Evolutionary conservation across 768 basidiomycete genomes (phyloP), one percentile per base, ranked within the genome.

Genomic region (Gelatoporia subvermispora): DNA sequence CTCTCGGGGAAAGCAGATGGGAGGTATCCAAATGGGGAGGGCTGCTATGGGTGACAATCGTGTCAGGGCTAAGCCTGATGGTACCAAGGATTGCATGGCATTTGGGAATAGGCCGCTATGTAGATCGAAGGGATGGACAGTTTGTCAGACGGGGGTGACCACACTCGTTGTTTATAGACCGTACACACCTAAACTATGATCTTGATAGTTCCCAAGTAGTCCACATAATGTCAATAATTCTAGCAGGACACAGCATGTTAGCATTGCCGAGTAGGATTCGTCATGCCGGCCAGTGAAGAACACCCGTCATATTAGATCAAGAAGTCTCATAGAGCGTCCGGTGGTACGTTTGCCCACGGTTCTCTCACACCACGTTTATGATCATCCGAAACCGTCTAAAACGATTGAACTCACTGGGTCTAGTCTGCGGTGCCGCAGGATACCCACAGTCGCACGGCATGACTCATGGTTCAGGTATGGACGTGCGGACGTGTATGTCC

Each of bases 271-370:
- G 28, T 5, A 31, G 5, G 28, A 13, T 7, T 31, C 28, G 28
- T 31, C 28, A 31, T 31, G 13, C 5, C 28, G 28, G n/a, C n/a
- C 28, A 31, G 5, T 31, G 36, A 47, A 42, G 11, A 16, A 37
- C n/a, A 51, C 46, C 37, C 36, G 77, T 91, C 88, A 90, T 84
- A 90, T 91, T 91, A 91, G 88, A 91, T 91, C 88, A 91, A 91
- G 88, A 75, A 74, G 53, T 66, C 67, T 80, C 87, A 82, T 35
- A 13, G 82, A 75, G 72, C 67, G 63, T 75, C 84, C 40, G 68
- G 64, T 53, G 57, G 61, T 64, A 52, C 40, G 40, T 52, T 56
- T 48, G 40, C 10, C 49, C 25, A 59, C 68, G 82, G 85, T 72
- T 83, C 78, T 80, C 80, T 88, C 80, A 56, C 66, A 73, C 78